Evolutionary conservation across 208 protist species (phyloP), one percentile per base, ranked within the genome.

Genomic region (Vickermania spadyakhi): DNA sequence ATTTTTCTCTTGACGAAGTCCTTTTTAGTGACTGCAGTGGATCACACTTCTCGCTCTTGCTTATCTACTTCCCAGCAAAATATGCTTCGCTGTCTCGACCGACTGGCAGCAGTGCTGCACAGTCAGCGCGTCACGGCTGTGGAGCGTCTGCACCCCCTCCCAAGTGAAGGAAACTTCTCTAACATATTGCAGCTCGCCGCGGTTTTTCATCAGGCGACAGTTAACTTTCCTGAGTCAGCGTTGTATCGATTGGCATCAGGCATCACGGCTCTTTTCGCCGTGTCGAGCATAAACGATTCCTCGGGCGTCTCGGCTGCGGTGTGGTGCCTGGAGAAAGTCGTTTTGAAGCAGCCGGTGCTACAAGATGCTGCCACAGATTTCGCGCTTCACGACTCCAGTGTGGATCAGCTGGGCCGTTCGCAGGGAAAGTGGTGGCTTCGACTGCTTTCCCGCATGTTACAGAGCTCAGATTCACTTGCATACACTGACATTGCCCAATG

Each of bases 141-240:
- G n/a, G n/a, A n/a, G n/a, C n/a, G n/a, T n/a, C n/a, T n/a, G n/a
- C n/a, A n/a, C n/a, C n/a, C n/a, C n/a, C n/a, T n/a, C n/a, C n/a
- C n/a, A n/a, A n/a, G n/a, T n/a, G n/a, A n/a, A n/a, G n/a, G n/a
- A n/a, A n/a, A n/a, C n/a, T n/a, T n/a, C n/a, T n/a, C n/a, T n/a
- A n/a, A n/a, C n/a, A n/a, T n/a, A n/a, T n/a, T n/a, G n/a, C n/a
- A n/a, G n/a, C n/a, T n/a, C n/a, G n/a, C n/a, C n/a, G n/a, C n/a
- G n/a, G n/a, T n/a, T n/a, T n/a, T n/a, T n/a, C n/a, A n/a, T n/a
- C n/a, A n/a, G n/a, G n/a, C n/a, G n/a, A n/a, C n/a, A n/a, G n/a
- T n/a, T n/a, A n/a, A n/a, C n/a, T n/a, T 93, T 18, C 58, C 82
- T 13, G 74, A 86, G 22, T 13, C 50, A 0, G 75, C 88, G 53